These are phyloP conservation scores for Holtermannia corniformis DNA, from an alignment of 768 basidiomycete species.

Conservation along the genomic window DNA sequence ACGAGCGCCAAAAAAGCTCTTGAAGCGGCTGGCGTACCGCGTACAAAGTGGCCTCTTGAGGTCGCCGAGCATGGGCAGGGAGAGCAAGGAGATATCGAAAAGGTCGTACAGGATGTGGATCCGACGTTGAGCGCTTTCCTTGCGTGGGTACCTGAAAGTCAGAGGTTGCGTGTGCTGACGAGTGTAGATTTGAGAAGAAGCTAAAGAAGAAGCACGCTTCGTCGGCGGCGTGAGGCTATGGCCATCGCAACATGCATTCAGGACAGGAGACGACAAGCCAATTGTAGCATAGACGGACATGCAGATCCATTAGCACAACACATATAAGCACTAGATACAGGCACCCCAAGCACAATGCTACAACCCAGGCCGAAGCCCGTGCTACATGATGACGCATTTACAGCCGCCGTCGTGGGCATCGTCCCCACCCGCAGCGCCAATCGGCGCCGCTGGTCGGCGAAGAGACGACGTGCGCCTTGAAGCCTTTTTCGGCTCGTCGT, in stretches of 20 bases:
- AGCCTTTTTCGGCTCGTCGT: slow-evolving; percentile 29
- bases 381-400: slow-evolving; percentile 37
- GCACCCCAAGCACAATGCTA: too few relatives aligned
- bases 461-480: slow-evolving; percentile 3
- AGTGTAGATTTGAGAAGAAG: slow-evolving; percentile 24
- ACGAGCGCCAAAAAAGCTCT: slow-evolving; percentile 50
- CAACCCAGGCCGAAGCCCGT: too few relatives aligned
- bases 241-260: neutral
- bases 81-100: slow-evolving; percentile 9
- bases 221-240: too few relatives aligned
- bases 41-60: slow-evolving; percentile 56
- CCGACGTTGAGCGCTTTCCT: slow-evolving; percentile 59
- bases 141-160: slow-evolving; percentile 43
- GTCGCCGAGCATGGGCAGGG: slow-evolving; percentile 41
- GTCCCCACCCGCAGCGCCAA: slow-evolving; percentile 3
- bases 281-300: too few relatives aligned
- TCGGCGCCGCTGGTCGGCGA: slow-evolving; percentile 8
- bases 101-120: slow-evolving; percentile 30
- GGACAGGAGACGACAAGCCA: too few relatives aligned
- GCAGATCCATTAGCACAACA: too few relatives aligned
- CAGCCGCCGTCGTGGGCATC: slow-evolving; percentile 32
- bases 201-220: slow-evolving; percentile 20
- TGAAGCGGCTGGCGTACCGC: slow-evolving; percentile 47
- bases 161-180: neutral
- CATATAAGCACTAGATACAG: too few relatives aligned